Conservation (phyloP, 202 grass and related monocot genomes). For the Eragrostis tef region DNA sequence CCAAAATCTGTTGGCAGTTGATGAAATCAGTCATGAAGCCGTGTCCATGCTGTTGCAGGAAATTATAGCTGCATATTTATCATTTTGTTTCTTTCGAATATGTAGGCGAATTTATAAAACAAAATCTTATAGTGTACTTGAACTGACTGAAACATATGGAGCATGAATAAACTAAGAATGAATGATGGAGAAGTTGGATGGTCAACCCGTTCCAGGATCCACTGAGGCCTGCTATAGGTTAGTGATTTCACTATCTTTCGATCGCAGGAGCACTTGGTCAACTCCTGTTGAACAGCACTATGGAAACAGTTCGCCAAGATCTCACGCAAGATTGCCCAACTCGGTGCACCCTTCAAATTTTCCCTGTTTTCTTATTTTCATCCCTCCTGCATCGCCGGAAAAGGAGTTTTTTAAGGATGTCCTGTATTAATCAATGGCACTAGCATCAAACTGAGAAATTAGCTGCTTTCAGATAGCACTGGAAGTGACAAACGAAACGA, state of each 20-base stretch:
- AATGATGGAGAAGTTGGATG: not conserved
- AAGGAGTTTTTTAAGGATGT: not conserved
- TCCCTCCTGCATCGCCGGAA: not conserved
- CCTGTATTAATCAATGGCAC: not conserved
- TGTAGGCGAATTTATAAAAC: not conserved
- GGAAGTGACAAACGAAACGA: not conserved
- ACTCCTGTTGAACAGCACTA: not conserved
- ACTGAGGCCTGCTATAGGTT: conserved; percentile 25
- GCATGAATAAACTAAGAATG: not conserved
- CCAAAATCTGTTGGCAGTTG: conserved; percentile 12
- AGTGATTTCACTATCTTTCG: conserved; percentile 4
- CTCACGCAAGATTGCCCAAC: conserved; percentile 30
- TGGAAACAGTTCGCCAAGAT: conserved; percentile 1
- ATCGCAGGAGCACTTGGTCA: not conserved
- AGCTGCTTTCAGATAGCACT: not conserved
- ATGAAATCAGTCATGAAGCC: conserved; percentile 20
- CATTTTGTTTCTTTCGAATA: not conserved
- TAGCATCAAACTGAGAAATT: not conserved
- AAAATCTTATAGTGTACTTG: not conserved
- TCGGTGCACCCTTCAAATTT: not conserved
- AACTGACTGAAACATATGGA: not conserved
- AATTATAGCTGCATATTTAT: not conserved
- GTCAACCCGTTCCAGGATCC: conserved; percentile 32
- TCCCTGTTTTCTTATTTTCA: not conserved
- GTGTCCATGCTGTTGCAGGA: not conserved